A percentile compares a stretch with the other conserved stretches of the same genome.
phyloP scores from a whole-genome alignment of 345 rosid genomes.

The Pseudoturritis turrita region DNA sequence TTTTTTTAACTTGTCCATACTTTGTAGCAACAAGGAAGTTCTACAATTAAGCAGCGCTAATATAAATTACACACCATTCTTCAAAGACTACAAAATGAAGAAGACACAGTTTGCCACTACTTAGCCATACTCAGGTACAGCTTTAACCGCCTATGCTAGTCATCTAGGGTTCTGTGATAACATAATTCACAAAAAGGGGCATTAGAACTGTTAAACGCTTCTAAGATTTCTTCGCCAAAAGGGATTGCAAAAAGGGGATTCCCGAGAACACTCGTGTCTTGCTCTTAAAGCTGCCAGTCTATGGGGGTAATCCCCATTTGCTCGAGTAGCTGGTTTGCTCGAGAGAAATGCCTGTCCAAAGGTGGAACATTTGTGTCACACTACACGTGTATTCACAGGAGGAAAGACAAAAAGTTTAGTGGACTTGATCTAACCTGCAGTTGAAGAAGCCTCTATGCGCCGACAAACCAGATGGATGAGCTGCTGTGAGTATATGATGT shows the following conservation, averaged over 20 bases:
- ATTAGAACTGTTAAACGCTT: not conserved
- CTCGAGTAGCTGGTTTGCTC: slow-evolving; percentile 71
- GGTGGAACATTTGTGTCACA: not conserved
- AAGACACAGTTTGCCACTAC: not conserved
- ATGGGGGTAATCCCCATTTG: slow-evolving; percentile 57
- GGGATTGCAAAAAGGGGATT: slow-evolving; percentile 13
- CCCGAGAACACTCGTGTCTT: not conserved
- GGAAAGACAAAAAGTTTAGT: not conserved
- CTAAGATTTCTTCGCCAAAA: slow-evolving; percentile 10
- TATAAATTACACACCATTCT: not conserved
- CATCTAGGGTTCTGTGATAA: not conserved
- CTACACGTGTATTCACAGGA: not conserved
- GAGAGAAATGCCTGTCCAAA: slow-evolving; percentile 80
- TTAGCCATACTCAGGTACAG: not conserved
- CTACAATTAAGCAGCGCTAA: not conserved
- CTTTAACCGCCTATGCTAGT: slow-evolving; percentile 1
- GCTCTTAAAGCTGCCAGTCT: slow-evolving; percentile 72
- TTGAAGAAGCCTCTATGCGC: slow-evolving; percentile 94
- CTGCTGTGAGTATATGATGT: slow-evolving; percentile 92
- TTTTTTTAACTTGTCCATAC: not conserved
- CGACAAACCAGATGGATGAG: slow-evolving; percentile 99
- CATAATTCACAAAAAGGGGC: slow-evolving; percentile 10
- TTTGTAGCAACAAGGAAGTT: not conserved
- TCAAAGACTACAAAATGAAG: not conserved
- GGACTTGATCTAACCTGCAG: slow-evolving; percentile 70